phyloP scores from a whole-genome alignment of 2,329 filamentous ascomycete species.

The Cordyceps pruinosa region DNA sequence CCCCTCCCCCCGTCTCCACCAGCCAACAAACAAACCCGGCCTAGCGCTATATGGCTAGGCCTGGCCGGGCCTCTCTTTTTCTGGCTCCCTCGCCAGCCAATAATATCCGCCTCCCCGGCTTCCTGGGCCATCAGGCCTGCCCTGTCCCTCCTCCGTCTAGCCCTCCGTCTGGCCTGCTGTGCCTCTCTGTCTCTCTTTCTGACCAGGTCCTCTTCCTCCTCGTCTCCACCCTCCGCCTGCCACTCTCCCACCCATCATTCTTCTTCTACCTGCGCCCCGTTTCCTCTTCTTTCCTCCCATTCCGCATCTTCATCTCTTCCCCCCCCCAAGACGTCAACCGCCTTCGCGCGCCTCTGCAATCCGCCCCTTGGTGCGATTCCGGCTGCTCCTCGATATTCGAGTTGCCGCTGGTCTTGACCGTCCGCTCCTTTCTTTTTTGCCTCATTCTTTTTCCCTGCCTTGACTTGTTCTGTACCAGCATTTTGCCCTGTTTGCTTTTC shows the following conservation, averaged over 20 bases:
- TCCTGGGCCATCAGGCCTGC: not conserved
- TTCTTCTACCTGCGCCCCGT: slow-evolving; percentile 15
- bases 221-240: not conserved
- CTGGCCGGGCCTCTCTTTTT: not conserved
- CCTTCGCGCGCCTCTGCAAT: slow-evolving; percentile 10
- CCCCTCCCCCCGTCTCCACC: slow-evolving; percentile 1
- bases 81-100: not conserved
- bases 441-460: slow-evolving; percentile 19
- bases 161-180: not conserved
- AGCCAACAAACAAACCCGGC: slow-evolving; percentile 8
- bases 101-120: not conserved
- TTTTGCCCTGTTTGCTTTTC: slow-evolving; percentile 18
- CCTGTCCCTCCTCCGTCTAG: no score
- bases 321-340: slow-evolving; percentile 14
- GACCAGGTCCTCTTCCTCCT: not conserved
- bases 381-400: slow-evolving; percentile 40
- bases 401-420: slow-evolving; percentile 53
- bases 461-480: slow-evolving; percentile 18
- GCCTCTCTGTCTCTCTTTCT: not conserved
- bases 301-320: slow-evolving; percentile 21
- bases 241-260: not conserved
- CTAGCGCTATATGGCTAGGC: not conserved
- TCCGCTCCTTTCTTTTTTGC: slow-evolving; percentile 44
- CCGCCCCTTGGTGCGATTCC: slow-evolving; percentile 47
- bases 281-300: slow-evolving; percentile 23